phyloP scores from a whole-genome alignment of 1,139 yeast species.

The Yamadazyma triangularis region DNA sequence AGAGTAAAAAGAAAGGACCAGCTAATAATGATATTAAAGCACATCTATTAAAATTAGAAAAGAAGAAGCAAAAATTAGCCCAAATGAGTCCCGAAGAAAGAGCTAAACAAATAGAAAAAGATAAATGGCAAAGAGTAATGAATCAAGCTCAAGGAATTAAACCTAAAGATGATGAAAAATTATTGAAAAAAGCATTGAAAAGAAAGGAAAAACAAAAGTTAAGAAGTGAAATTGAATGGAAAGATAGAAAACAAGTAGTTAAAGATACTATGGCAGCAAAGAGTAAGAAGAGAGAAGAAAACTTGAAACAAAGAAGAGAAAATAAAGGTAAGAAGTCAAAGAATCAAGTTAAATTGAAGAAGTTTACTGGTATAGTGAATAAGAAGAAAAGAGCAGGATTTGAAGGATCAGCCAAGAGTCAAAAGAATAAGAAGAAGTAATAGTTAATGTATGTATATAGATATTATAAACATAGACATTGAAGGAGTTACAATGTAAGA shows the following conservation, averaged over 20 bases:
- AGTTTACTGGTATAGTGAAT: constrained; percentile 55
- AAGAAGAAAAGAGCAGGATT: constrained; percentile 55
- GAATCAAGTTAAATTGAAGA: constrained; percentile 64
- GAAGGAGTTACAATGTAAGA: too few species aligned
- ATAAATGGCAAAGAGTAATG: constrained; percentile 80
- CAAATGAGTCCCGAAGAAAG: constrained; percentile 62
- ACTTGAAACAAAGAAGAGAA: constrained; percentile 74
- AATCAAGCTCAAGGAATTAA: constrained; percentile 87
- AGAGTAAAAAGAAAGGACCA: constrained; percentile 70
- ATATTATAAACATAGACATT: too few species aligned
- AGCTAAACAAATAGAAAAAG: constrained; percentile 59
- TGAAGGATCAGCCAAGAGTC: constrained; percentile 48
- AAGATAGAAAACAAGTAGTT: constrained; percentile 76
- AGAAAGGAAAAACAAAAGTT: constrained; percentile 76
- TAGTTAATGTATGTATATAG: too few species aligned
- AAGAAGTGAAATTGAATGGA: constrained; percentile 83
- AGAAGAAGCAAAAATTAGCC: constrained; percentile 62
- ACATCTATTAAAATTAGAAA: constrained; percentile 72
- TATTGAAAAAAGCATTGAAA: constrained; percentile 81
- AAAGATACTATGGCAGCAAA: constrained; percentile 70
- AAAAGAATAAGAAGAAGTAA: constrained; percentile 16
- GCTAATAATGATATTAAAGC: constrained; percentile 81
- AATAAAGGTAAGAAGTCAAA: constrained; percentile 72
- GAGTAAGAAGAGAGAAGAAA: constrained; percentile 84
- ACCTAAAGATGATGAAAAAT: constrained; percentile 82